Evolutionary conservation across 768 basidiomycete genomes (phyloP).

Genomic region (Mycena maculata): DNA sequence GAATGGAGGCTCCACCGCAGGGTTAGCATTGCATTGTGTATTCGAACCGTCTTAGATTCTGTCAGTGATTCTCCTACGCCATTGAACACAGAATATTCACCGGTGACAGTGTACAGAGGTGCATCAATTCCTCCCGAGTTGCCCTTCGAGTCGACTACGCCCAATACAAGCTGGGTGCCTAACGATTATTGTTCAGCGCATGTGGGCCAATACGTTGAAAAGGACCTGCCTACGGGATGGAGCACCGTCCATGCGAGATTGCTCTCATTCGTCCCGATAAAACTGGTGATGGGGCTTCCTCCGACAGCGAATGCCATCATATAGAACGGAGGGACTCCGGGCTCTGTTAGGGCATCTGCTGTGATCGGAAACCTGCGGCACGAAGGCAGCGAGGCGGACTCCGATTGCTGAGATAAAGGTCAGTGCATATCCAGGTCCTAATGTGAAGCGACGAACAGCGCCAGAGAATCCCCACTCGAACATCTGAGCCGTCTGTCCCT

Average conservation of each 20-base stretch:
- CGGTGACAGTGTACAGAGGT: constrained; percentile 47
- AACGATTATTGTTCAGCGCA: background rate
- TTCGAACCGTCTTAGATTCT: constrained; percentile 30
- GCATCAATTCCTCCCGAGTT: constrained; percentile 55
- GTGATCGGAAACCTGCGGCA: background rate
- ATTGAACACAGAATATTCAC: constrained; percentile 36
- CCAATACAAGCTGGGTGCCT: constrained; percentile 59
- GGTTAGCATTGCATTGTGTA: constrained; percentile 30
- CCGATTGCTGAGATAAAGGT: background rate
- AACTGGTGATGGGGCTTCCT: constrained; percentile 42
- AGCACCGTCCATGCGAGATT: constrained; percentile 49
- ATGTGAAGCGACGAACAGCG: background rate
- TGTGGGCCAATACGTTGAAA: background rate
- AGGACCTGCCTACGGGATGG: constrained; percentile 46
- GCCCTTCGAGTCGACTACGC: constrained; percentile 58
- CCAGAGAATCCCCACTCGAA: constrained; percentile 7
- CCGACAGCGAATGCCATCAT: constrained; percentile 48
- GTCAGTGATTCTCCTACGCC: background rate
- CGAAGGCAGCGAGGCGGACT: background rate
- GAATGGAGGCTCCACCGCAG: constrained; percentile 35
- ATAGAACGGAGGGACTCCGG: constrained; percentile 47
- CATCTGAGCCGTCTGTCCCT: too few relatives aligned
- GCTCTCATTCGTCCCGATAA: constrained; percentile 43
- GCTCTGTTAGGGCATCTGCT: background rate
- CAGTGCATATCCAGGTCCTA: background rate